These are phyloP conservation scores for Phytopythium mirpurense DNA, from an alignment of 352 stramenopile genomes.

Conservation along the genomic window DNA sequence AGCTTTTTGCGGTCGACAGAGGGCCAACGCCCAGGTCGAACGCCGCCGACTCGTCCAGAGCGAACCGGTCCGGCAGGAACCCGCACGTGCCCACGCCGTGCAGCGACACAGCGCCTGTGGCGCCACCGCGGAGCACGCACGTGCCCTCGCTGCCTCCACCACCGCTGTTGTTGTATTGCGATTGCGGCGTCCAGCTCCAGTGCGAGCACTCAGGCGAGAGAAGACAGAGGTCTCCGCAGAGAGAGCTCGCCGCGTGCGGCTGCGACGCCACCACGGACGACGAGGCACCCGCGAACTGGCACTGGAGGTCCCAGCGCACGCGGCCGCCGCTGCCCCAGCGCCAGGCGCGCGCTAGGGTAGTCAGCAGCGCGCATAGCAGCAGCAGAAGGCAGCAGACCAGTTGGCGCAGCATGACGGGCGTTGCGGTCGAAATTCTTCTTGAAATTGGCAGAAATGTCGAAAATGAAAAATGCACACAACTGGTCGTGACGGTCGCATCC, in stretches of 20 bases:
- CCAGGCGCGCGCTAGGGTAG: constrained; percentile 11
- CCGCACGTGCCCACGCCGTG: constrained; percentile 14
- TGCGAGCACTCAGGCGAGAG: constrained; percentile 24
- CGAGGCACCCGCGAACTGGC: constrained; percentile 23
- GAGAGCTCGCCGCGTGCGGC: constrained; percentile 16
- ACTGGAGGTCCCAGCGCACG: constrained; percentile 25
- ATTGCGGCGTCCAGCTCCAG: constrained; percentile 27
- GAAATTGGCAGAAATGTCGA: no score
- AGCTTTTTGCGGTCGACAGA: background rate
- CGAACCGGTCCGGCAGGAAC: constrained; percentile 19
- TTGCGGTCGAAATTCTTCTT: no score
- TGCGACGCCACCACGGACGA: constrained; percentile 8
- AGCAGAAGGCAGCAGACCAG: constrained; percentile 3
- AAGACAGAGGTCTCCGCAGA: constrained; percentile 27
- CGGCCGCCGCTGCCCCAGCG: constrained; percentile 14
- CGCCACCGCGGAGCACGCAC: constrained; percentile 26
- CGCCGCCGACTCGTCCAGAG: constrained; percentile 13
- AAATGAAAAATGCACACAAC: background rate
- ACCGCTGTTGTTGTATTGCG: background rate
- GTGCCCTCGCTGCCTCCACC: constrained; percentile 9
- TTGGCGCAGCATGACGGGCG: no score
- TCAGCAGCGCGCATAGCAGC: constrained; percentile 8
- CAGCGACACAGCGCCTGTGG: constrained; percentile 7
- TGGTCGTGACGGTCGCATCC: no score
- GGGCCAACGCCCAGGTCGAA: constrained; percentile 18